A percentile compares a stretch with the other conserved stretches of the same genome.
Conservation (phyloP, 148 eudicot genomes). For the Drosera capensis region DNA sequence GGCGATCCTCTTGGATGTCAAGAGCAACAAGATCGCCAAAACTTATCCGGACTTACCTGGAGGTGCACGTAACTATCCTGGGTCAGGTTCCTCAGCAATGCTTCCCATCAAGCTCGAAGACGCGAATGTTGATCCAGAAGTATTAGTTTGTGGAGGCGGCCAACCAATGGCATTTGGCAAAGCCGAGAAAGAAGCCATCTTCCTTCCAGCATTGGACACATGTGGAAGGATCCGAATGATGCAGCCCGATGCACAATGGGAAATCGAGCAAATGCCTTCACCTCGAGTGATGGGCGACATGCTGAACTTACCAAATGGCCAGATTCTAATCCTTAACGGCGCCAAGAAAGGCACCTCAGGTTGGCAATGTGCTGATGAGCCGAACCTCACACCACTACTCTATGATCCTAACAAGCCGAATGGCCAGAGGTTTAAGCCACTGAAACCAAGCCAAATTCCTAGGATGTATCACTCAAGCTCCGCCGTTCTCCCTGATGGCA, state of each 20-base stretch:
- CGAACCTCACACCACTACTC: slow-evolving; percentile 37
- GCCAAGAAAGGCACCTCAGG: slow-evolving; percentile 57
- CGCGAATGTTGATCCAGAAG: slow-evolving; percentile 17
- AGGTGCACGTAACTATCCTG: slow-evolving; percentile 81
- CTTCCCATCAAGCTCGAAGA: slow-evolving; percentile 35
- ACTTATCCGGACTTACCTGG: slow-evolving; percentile 43
- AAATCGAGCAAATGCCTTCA: slow-evolving; percentile 56
- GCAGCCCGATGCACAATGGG: slow-evolving; percentile 31
- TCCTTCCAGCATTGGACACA: slow-evolving; percentile 33
- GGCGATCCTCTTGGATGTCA: slow-evolving; percentile 35
- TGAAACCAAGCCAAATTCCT: slow-evolving; percentile 24
- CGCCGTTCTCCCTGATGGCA: slow-evolving; percentile 38
- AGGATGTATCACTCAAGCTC: slow-evolving; percentile 69
- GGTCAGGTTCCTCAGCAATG: slow-evolving; percentile 48
- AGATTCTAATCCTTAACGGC: slow-evolving; percentile 47
- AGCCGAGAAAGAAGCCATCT: slow-evolving; percentile 14
- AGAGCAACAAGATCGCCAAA: slow-evolving; percentile 18
- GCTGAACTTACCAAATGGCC: slow-evolving; percentile 56
- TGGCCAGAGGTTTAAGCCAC: slow-evolving; percentile 31
- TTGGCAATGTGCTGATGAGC: slow-evolving; percentile 37
- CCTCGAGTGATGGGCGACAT: slow-evolving; percentile 66
- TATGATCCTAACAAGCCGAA: slow-evolving; percentile 25
- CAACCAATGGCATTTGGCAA: slow-evolving; percentile 13
- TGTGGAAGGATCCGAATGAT: slow-evolving; percentile 36
- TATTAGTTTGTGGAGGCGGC: slow-evolving; percentile 59